Evolutionary conservation across 2,329 filamentous ascomycete species (phyloP), one percentile per base, ranked within the genome.

Genomic region (Orbilia brochopaga): DNA sequence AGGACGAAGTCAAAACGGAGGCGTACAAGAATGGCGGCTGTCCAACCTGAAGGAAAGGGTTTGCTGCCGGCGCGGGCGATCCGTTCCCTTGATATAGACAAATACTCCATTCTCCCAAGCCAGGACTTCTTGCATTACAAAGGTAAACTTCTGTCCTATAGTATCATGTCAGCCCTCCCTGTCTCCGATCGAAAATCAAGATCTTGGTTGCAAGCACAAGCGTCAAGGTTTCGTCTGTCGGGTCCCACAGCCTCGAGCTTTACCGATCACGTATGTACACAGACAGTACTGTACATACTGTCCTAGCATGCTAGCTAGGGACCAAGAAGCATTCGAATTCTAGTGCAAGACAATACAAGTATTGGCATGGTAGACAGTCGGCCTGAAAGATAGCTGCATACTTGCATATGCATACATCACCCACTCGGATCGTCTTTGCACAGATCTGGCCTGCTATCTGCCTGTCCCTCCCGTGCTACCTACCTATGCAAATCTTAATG

Each of bases 401-500:
- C n/a, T n/a, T n/a, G n/a, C 27, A 32, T 3, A 32, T 32, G 27
- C 27, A 32, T 32, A 32, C 27, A 32, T 32, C 27, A 8, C 27
- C 27, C 27, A 4, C 15, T 13, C 19, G 15, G 65, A 63, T 69
- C 59, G 65, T 19, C 52, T 53, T 56, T 63, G 51, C 6, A 21
- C 60, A 51, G 60, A 65, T 72, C 60, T 64, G 60, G 66, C 52
- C 37, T 69, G 64, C 57, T 59, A 32, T 32, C 8, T 8, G 3
- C 27, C 8, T 8, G 3, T 62, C 52, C 27, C 35, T 40, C 55
- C 57, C 58, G 64, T 72, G 67, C 65, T n/a, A n/a, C n/a, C n/a
- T n/a, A n/a, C 48, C 54, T 72, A 72, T 60, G 67, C 67, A 72
- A n/a, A 72, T 65, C 60, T 64, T 70, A 60, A 58, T 64, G 54